phyloP scores from a whole-genome alignment of 116 monocot species.

The Dioscorea cayenensis region DNA sequence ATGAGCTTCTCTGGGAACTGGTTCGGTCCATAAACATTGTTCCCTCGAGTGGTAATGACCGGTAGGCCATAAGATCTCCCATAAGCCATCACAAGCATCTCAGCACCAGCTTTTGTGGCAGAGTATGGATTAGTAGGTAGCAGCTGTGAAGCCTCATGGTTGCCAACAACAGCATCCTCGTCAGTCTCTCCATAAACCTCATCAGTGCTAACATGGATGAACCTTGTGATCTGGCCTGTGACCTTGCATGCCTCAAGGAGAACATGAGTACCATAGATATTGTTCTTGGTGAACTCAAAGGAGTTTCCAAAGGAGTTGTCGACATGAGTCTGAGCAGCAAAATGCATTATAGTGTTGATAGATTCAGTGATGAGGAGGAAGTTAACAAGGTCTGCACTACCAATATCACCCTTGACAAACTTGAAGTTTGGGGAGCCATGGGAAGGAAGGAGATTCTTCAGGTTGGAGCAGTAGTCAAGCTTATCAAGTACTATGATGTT shows the following conservation, averaged over 20 bases:
- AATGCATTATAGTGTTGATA: constrained; percentile 25
- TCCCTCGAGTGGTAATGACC: constrained; percentile 25
- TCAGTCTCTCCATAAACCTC: constrained; percentile 30
- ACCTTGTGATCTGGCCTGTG: constrained; percentile 15
- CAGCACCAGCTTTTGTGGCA: constrained; percentile 27
- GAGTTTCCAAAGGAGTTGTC: constrained; percentile 29
- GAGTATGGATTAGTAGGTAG: constrained; percentile 25
- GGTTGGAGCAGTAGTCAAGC: constrained; percentile 27
- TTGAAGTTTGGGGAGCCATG: constrained; percentile 15
- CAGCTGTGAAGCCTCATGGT: constrained; percentile 28
- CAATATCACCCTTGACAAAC: constrained; percentile 26
- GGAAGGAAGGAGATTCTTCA: constrained; percentile 19
- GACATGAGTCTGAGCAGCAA: constrained; percentile 29
- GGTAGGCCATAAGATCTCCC: constrained; percentile 22
- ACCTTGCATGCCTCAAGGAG: constrained; percentile 22
- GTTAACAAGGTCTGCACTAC: constrained; percentile 17
- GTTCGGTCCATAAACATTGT: constrained; percentile 26
- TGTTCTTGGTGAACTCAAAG: constrained; percentile 30
- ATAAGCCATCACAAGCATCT: constrained; percentile 33
- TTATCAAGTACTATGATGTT: constrained; percentile 29
- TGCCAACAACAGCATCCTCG: constrained; percentile 19
- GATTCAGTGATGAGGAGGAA: constrained; percentile 17
- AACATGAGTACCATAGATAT: constrained; percentile 27
- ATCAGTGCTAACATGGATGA: constrained; percentile 28
- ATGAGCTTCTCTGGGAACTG: constrained; percentile 33